A percentile compares a stretch with the other conserved stretches of the same genome.
Evolutionary conservation across 164 flowering plant species (phyloP).

Genomic region (grape (Vitis vinifera)): ASM3070453v1 NC_081815.1:17045001-17045500

Average conservation of each 20-base stretch:
- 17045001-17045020: not conserved
- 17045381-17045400: not conserved
- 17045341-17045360: not conserved
- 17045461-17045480: not conserved
- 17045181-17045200: not conserved
- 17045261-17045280: conserved; percentile 5
- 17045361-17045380: not conserved
- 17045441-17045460: not conserved
- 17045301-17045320: not conserved
- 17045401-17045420: no score
- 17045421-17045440: no score
- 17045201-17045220: not conserved
- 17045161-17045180: conserved; percentile 8
- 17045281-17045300: conserved; percentile 1
- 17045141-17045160: conserved; percentile 4
- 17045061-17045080: conserved; percentile 4
- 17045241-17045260: not conserved
- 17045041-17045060: not conserved
- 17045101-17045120: not conserved
- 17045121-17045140: conserved; percentile 1
- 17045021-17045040: not conserved
- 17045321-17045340: not conserved
- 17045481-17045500: not conserved
- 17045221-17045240: conserved; percentile 3
- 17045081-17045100: conserved; percentile 2